A percentile compares a stretch with the other conserved stretches of the same genome.
Conservation (phyloP, 352 stramenopile genomes). For the Phytophthora pseudosyringae region DNA sequence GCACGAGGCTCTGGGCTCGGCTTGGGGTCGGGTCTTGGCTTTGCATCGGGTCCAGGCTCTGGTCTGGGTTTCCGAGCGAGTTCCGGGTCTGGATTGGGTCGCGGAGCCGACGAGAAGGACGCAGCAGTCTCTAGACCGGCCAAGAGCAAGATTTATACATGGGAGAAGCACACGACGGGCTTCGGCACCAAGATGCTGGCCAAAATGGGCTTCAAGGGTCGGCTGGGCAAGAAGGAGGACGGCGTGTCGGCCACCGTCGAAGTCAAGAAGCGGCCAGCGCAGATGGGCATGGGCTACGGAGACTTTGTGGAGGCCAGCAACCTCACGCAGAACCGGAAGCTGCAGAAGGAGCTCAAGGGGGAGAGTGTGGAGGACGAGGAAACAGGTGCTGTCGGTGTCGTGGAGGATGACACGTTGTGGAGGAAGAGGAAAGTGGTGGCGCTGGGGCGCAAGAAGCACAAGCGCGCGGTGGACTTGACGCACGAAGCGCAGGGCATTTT, state of each 20-base stretch:
- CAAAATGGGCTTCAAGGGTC: slow-evolving; percentile 97
- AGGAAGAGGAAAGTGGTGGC: slow-evolving; percentile 69
- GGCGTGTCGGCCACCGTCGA: slow-evolving; percentile 94
- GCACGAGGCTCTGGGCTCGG: slow-evolving; percentile 11
- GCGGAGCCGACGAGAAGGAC: slow-evolving; percentile 13
- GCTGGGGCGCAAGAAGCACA: slow-evolving; percentile 46
- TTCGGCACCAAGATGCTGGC: slow-evolving; percentile 96
- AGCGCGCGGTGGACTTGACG: slow-evolving; percentile 72
- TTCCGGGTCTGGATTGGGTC: slow-evolving; percentile 26
- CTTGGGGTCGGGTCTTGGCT: slow-evolving; percentile 6
- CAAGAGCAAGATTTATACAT: slow-evolving; percentile 60
- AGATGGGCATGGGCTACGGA: slow-evolving; percentile 94
- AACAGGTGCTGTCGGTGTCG: slow-evolving; percentile 26
- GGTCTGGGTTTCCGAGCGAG: slow-evolving; percentile 26
- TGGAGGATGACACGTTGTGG: slow-evolving; percentile 83
- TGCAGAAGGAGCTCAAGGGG: slow-evolving; percentile 92
- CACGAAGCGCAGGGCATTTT: slow-evolving; percentile 41
- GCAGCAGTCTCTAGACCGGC: slow-evolving; percentile 3
- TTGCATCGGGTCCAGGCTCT: not conserved
- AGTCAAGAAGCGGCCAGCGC: slow-evolving; percentile 92
- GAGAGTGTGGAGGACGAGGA: slow-evolving; percentile 62
- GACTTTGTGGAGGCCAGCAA: slow-evolving; percentile 94
- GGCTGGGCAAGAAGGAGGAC: slow-evolving; percentile 92
- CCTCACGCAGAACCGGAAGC: slow-evolving; percentile 91
- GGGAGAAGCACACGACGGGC: slow-evolving; percentile 97